Conservation (phyloP, 495 filamentous ascomycete genomes). For the Sordaria brevicollis region DNA sequence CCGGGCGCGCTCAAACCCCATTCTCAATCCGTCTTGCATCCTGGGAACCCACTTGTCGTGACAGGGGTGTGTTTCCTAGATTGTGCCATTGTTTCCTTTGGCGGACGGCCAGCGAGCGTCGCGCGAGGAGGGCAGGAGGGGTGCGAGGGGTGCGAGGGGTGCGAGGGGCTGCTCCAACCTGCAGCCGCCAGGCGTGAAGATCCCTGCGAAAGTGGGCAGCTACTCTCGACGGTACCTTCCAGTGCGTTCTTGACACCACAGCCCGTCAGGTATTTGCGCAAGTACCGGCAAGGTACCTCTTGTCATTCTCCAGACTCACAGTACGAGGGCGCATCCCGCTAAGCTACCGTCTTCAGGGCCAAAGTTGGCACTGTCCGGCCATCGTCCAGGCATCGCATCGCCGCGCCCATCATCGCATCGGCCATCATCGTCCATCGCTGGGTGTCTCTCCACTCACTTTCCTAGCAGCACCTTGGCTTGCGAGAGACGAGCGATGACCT, state of each 20-base stretch:
- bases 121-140: no score
- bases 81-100: not conserved
- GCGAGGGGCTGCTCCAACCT: constrained; percentile 3
- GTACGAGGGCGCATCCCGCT: not conserved
- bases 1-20: constrained; percentile 22
- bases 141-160: not conserved
- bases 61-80: not conserved
- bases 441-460: not conserved
- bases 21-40: constrained; percentile 6
- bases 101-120: not conserved
- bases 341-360: not conserved
- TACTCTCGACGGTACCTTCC: not conserved
- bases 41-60: not conserved
- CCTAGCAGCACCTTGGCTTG: not conserved
- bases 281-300: not conserved
- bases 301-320: not conserved
- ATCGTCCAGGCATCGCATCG: not conserved
- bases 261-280: not conserved
- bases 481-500: not conserved
- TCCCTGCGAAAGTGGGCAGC: constrained; percentile 12
- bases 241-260: not conserved
- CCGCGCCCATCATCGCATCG: not conserved
- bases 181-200: constrained; percentile 10
- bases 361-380: not conserved
- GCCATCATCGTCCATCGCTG: not conserved